phyloP scores from a whole-genome alignment of 257 asterid species.

The Przewalskia tangutica region DNA sequence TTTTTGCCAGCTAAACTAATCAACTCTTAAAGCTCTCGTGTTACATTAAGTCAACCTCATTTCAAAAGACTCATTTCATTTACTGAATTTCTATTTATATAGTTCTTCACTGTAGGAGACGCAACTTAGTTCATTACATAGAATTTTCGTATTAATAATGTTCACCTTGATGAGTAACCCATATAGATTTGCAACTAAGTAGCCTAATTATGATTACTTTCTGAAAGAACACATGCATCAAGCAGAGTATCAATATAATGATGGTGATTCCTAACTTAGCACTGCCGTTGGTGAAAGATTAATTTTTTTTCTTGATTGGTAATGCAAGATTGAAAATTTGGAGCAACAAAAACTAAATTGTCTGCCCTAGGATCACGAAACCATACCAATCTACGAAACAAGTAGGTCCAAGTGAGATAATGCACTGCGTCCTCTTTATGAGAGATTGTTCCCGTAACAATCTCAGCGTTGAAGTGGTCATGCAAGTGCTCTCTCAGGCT shows the following conservation, averaged over 20 bases:
- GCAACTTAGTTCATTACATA: neutral
- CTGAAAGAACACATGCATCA: neutral
- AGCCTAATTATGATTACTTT: neutral
- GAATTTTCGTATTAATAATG: neutral
- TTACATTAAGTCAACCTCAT: neutral
- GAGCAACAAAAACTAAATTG: neutral
- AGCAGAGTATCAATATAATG: neutral
- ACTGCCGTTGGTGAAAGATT: neutral
- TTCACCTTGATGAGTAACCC: neutral
- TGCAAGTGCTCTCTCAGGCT: slow-evolving; percentile 92
- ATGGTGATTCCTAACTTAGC: neutral
- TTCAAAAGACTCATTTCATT: neutral
- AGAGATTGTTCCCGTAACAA: slow-evolving; percentile 86
- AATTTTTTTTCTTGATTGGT: neutral
- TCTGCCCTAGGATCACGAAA: neutral
- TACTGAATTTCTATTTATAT: neutral
- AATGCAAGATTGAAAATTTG: neutral
- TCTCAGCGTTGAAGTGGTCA: slow-evolving; percentile 96
- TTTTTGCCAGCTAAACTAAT: neutral
- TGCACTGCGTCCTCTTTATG: slow-evolving; percentile 92
- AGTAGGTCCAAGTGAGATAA: slow-evolving; percentile 98
- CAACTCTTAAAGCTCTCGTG: neutral
- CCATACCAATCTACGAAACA: slow-evolving; percentile 90
- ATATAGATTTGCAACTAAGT: neutral
- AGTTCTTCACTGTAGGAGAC: neutral